Base-by-base conservation (phyloP, 2,329 filamentous ascomycete genomes). In the Phialemonium atrogriseum region DNA sequence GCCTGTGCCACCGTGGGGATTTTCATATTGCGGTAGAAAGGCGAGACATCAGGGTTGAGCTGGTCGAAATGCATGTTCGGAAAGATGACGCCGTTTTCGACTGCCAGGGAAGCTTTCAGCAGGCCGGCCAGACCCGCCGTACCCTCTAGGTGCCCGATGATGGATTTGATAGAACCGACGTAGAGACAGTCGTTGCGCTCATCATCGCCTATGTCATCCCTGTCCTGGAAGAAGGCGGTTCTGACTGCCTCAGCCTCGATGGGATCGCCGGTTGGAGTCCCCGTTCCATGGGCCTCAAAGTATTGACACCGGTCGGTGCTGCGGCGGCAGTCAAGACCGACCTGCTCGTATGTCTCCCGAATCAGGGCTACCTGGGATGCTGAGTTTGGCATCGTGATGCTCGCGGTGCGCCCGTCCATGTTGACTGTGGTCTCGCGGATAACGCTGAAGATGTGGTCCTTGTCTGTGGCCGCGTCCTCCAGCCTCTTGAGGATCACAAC, bases 401-500 rank as follows among this genome's bases (percentile, higher is more conserved):
- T 33, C 3, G n/a, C 12, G 1, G 32, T 42, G 2, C 21, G 15
- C 11, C 39, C 39, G 35, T 39, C 13, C 35, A 31, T 18, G 43
- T 49, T 30, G 41, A 36, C 15, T 31, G 44, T n/a, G 40, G 37
- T 33, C 45, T 38, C 8, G 44, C 2, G 55, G 52, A 44, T 72
- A 56, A 30, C 60, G 54, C 33, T 58, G 47, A 28, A 42, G 10
- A 51, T 38, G 25, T 35, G 39, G 10, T 67, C 39, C 9, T 62
- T 63, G 27, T 59, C 38, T 2, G 54, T 60, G 22, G 62, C 53
- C 1, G 55, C 54, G 2, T 21, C 13, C 7, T 37, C 30, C 0
- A 71, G 45, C 1, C 48, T 52, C 46, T 70, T 70, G 3, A 73
- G 38, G 2, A 68, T 33, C 4, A 72, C 30, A 7, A 51, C 47